A percentile compares a stretch with the other conserved stretches of the same genome.
These are phyloP conservation scores for Aspergillus bombycis DNA, from an alignment of 2,329 filamentous ascomycete species.

Conservation along the genomic window DNA sequence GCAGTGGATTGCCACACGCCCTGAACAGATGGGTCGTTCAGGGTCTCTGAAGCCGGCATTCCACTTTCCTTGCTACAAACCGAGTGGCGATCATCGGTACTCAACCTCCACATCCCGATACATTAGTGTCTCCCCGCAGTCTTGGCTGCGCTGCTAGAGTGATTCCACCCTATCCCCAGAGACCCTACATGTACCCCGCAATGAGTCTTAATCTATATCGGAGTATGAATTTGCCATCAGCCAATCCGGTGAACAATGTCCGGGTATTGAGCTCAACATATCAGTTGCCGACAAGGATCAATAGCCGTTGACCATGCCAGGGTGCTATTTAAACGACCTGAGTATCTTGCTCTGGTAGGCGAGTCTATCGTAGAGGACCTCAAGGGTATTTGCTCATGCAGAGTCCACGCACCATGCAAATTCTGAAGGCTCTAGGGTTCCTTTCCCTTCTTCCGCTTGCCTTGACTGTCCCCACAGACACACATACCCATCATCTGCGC, in stretches of 20 bases:
- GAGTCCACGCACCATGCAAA: neutral
- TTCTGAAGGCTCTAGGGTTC: neutral
- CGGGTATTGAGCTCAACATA: fast-evolving
- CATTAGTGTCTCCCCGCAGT: neutral
- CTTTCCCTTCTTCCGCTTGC: neutral
- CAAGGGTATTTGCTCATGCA: too few species aligned
- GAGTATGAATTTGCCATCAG: fast-evolving
- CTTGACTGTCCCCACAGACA: neutral
- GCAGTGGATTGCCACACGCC: fast-evolving
- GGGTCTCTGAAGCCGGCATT: too few species aligned
- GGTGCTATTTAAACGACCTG: neutral
- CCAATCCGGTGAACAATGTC: neutral
- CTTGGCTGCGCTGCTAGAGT: neutral
- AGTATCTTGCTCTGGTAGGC: fast-evolving
- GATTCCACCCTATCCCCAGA: neutral
- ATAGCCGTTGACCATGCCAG: neutral
- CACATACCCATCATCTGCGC: neutral
- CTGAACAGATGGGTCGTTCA: too few species aligned
- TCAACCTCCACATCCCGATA: neutral
- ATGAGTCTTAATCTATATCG: neutral
- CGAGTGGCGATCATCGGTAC: too few species aligned
- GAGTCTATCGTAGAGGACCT: too few species aligned
- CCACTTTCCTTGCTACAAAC: neutral
- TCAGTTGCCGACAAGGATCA: neutral
- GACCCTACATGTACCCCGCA: neutral